These are phyloP conservation scores for Ustilago tritici DNA, from an alignment of 1,284 basidiomycete species.

Conservation along the genomic window DNA sequence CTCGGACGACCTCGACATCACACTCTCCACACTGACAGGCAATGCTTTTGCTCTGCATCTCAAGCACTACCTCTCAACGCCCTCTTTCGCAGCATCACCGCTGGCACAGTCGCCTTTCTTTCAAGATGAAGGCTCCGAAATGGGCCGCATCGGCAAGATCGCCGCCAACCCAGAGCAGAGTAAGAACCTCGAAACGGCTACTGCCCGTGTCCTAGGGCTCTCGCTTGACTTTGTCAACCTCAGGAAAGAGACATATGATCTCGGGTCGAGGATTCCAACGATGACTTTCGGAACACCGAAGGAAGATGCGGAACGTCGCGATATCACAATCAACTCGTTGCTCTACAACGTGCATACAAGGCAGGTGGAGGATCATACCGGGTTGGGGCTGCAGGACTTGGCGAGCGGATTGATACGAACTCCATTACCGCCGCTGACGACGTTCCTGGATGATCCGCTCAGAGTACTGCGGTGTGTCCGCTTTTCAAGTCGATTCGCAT, in stretches of 20 bases:
- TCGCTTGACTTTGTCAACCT: constrained; percentile 96
- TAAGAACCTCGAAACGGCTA: constrained; percentile 97
- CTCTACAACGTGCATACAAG: constrained; percentile 95
- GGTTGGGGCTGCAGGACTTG: constrained; percentile 84
- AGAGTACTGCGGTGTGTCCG: constrained; percentile 89
- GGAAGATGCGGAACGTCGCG: constrained; percentile 89
- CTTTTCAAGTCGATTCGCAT: constrained; percentile 90
- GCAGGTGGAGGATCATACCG: constrained; percentile 89
- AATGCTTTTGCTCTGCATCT: constrained; percentile 87
- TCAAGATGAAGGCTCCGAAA: constrained; percentile 36
- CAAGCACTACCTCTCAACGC: constrained; percentile 76
- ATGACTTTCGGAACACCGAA: constrained; percentile 88
- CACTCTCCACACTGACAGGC: constrained; percentile 87
- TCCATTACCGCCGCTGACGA: constrained; percentile 85
- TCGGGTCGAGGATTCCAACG: constrained; percentile 87
- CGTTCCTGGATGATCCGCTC: constrained; percentile 93
- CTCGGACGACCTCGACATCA: constrained; percentile 94
- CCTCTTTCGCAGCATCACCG: constrained; percentile 60
- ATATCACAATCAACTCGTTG: constrained; percentile 94
- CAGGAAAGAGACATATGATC: constrained; percentile 87
- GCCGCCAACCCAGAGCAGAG: constrained; percentile 96
- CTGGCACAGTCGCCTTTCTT: constrained; percentile 71
- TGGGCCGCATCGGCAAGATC: constrained; percentile 77
- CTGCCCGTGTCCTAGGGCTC: constrained; percentile 83
- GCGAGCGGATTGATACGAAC: constrained; percentile 85